Evolutionary conservation across 352 stramenopile species (phyloP).

Genomic region (Globisporangium iwayamae): DNA sequence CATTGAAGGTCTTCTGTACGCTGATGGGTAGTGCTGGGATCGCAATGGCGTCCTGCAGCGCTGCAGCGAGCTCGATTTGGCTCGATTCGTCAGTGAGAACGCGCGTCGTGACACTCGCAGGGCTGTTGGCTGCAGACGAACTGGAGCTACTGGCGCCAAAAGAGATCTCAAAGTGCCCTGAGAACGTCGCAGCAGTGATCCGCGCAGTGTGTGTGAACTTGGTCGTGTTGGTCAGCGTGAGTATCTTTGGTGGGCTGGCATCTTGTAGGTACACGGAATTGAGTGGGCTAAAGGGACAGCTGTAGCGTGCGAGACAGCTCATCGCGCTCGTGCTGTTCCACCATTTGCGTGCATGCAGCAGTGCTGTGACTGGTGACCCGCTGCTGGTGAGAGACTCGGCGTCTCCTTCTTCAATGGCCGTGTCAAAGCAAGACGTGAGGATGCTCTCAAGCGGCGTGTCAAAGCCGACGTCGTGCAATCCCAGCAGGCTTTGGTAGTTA

Average conservation of each 20-base stretch:
- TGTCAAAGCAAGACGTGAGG: conserved; percentile 5
- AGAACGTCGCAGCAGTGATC: conserved; percentile 5
- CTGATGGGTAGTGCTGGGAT: neutral
- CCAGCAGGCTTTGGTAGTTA: neutral
- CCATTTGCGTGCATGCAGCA: conserved; percentile 5
- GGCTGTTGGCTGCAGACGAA: neutral
- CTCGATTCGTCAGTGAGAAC: neutral
- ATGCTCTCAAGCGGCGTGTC: conserved; percentile 1
- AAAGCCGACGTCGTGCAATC: neutral
- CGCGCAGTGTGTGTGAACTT: conserved; percentile 4
- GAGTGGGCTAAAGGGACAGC: conserved; percentile 25
- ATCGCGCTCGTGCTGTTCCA: conserved; percentile 16
- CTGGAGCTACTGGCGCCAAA: conserved; percentile 1
- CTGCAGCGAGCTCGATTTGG: neutral
- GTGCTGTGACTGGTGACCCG: neutral
- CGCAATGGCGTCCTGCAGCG: neutral
- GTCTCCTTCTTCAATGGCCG: neutral
- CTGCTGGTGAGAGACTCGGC: neutral
- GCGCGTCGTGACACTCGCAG: neutral
- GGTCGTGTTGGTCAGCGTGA: conserved; percentile 14
- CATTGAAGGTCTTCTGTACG: conserved; percentile 4
- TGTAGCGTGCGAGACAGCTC: conserved; percentile 14
- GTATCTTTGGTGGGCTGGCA: neutral
- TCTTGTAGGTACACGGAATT: neutral
- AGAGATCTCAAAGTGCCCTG: conserved; percentile 14